Evolutionary conservation across 495 filamentous ascomycete species (phyloP).

Genomic region (Trichoderma erinaceum): DNA sequence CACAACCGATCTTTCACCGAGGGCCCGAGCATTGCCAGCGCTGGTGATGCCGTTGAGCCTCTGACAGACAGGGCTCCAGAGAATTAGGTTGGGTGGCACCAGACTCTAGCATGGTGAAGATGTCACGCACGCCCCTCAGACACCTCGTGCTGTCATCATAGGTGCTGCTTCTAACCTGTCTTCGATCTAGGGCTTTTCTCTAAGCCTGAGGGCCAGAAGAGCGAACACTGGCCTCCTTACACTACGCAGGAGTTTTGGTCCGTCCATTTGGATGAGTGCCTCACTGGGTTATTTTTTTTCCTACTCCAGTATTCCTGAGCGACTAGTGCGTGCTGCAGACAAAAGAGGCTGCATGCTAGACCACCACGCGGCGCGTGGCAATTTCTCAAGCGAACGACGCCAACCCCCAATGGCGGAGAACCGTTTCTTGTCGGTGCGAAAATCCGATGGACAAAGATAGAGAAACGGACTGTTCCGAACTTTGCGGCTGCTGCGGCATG

Average conservation of each 20-base stretch:
- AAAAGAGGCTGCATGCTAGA: slow-evolving; percentile 2
- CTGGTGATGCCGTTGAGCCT: neutral
- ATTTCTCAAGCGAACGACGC: neutral
- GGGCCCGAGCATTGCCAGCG: neutral
- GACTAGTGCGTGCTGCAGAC: neutral
- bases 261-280: neutral
- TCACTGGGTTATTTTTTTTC: neutral
- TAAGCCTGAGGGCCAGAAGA: too few species aligned
- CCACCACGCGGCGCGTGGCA: neutral
- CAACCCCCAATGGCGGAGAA: neutral
- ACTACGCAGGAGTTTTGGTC: too few species aligned
- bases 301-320: neutral
- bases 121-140: neutral
- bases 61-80: neutral
- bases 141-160: neutral
- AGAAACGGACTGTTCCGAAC: neutral
- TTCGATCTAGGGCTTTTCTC: neutral
- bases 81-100: neutral
- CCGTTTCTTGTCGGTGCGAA: neutral
- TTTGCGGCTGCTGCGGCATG: neutral
- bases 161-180: neutral
- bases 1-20: slow-evolving; percentile 10
- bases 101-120: neutral
- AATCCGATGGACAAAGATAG: neutral
- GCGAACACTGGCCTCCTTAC: neutral